Evolutionary conservation across 257 asterid species (phyloP), one percentile per base, ranked within the genome.

Genomic region (Fraxinus excelsior): DNA sequence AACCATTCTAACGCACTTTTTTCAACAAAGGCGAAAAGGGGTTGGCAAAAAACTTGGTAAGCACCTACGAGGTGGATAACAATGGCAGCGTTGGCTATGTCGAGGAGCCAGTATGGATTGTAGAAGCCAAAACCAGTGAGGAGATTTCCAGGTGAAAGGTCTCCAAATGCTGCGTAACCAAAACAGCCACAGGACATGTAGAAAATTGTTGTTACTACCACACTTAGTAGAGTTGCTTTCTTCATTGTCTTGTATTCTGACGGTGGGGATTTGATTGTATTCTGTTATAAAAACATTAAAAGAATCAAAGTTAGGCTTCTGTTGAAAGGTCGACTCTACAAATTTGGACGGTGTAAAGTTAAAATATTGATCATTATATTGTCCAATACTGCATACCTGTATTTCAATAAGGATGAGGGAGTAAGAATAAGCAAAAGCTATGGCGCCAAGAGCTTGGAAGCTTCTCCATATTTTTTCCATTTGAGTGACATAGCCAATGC

Each of bases 101-200:
- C 98, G 2, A 94, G 85, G 0, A 94, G 91, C 98, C 98, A 94
- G 74, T 81, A 92, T 0, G 98, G 97, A 74, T 94, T 87, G 84
- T 85, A 94, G 82, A 92, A 92, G 9, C 97, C 98, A 67, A 94
- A 94, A 1, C 97, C 98, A 2, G 98, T 94, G 5, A 94, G 80
- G 12, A 94, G 91, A 69, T 92, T 94, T 49, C 96, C 97, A 0
- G 97, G 98, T 38, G 98, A 80, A 38, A 81, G 80, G 80, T 94
- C 97, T 4, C 98, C 98, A 28, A 91, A 94, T n/a, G 98, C 97
- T 2, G 98, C 98, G 49, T 92, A 94, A 56, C 98, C 98, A 66
- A 91, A 86, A 73, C 96, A 88, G 13, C 98, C 98, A 31, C 98
- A 94, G 0, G 86, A 81, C 97, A 94, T 88, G 92, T 94, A 94